Percentiles rank a stretch among this genome's conserved stretches.
Evolutionary conservation across 768 basidiomycete genomes (phyloP).

Genomic region (Tylopilus rubrobrunneus): DNA sequence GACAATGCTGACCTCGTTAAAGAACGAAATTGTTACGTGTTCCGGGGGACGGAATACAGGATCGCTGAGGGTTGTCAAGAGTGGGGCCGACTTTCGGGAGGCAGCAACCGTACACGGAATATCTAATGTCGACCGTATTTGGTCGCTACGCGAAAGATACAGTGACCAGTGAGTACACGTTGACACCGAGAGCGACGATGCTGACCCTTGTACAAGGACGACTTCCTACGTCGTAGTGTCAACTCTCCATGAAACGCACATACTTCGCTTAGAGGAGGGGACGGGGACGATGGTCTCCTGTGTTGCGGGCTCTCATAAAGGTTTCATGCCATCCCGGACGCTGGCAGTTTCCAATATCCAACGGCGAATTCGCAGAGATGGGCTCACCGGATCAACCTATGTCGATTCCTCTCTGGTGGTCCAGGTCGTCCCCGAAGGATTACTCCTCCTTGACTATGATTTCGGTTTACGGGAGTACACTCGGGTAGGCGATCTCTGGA

Average conservation of each 20-base stretch:
- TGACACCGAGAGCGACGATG: neutral
- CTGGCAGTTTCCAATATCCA: conserved; percentile 60
- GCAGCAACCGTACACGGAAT: conserved; percentile 56
- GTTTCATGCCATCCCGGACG: conserved; percentile 54
- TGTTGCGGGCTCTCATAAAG: conserved; percentile 40
- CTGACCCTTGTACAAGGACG: conserved; percentile 31
- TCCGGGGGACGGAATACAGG: conserved; percentile 80
- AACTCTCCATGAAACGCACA: conserved; percentile 49
- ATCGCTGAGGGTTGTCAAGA: conserved; percentile 70
- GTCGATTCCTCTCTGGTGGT: conserved; percentile 54
- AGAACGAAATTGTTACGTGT: conserved; percentile 83
- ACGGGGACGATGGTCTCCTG: conserved; percentile 14
- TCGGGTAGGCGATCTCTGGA: conserved; percentile 40
- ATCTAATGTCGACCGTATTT: conserved; percentile 53
- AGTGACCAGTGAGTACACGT: conserved; percentile 44
- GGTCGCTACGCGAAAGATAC: conserved; percentile 51
- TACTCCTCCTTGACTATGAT: conserved; percentile 57
- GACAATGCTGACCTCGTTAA: neutral
- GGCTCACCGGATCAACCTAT: conserved; percentile 27
- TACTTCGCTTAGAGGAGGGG: conserved; percentile 47
- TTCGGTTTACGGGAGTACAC: conserved; percentile 37
- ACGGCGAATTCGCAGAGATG: conserved; percentile 17
- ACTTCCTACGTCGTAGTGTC: conserved; percentile 61
- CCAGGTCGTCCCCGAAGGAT: conserved; percentile 65
- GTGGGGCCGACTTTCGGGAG: conserved; percentile 77